Conservation (phyloP, 179 eudicot species). For the Silene coronaria region DNA sequence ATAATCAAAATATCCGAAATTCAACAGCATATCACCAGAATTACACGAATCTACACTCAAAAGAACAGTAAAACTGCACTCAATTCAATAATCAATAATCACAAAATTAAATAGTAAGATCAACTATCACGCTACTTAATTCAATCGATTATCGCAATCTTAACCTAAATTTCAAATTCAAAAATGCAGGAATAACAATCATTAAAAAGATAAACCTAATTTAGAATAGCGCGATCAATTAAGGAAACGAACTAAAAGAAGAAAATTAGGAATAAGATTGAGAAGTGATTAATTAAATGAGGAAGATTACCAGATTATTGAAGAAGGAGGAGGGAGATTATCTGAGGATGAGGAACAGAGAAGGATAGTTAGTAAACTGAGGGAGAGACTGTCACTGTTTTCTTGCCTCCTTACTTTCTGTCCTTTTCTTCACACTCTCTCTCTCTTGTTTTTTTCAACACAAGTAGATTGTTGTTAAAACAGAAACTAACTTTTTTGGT, state of each 20-base stretch:
- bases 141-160: neutral
- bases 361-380: neutral
- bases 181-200: neutral
- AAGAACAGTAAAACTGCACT: neutral
- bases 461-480: neutral
- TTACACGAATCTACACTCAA: neutral
- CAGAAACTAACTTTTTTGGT: neutral
- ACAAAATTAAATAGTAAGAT: neutral
- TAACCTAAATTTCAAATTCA: neutral
- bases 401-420: constrained; percentile 4
- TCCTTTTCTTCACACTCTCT: neutral
- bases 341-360: constrained; percentile 4
- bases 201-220: neutral
- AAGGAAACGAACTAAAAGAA: neutral
- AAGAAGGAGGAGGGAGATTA: neutral
- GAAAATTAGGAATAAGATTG: neutral
- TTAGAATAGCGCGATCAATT: neutral
- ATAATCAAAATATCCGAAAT: neutral
- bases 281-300: neutral
- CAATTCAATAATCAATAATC: neutral
- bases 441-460: neutral
- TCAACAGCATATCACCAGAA: neutral
- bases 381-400: constrained; percentile 8
- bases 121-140: neutral
- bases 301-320: neutral